phyloP scores from a whole-genome alignment of 2,329 filamentous ascomycete species.

The Cryphonectria nitschkei region DNA sequence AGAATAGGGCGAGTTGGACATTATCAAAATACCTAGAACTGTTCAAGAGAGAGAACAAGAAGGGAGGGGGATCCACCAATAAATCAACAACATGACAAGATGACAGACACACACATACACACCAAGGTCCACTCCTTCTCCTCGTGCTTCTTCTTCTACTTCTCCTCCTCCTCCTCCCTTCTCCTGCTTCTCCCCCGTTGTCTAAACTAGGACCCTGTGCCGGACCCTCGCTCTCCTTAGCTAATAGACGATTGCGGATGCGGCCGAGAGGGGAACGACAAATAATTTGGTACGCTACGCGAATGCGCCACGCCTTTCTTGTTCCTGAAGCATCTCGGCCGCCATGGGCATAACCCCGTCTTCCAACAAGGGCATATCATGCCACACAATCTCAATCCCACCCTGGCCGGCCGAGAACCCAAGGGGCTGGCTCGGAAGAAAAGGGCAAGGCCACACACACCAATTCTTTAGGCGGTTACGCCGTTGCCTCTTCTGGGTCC shows the following conservation, averaged over 20 bases:
- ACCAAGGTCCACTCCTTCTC: not conserved
- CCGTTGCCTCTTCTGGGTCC: not conserved
- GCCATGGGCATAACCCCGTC: not conserved
- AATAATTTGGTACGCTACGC: not conserved
- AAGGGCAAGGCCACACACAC: not conserved
- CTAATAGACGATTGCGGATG: not conserved
- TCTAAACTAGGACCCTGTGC: not conserved
- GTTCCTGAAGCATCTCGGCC: constrained; percentile 1
- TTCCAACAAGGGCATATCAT: not conserved
- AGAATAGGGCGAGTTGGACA: not conserved
- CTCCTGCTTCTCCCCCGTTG: not conserved
- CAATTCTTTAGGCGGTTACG: not conserved
- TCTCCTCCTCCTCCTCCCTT: not conserved
- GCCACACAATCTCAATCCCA: not conserved
- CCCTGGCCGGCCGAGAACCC: not conserved
- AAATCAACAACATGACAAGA: not conserved
- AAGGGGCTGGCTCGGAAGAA: not conserved
- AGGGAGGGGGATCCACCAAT: constrained; percentile 2
- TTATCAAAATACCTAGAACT: not conserved
- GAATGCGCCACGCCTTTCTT: not conserved
- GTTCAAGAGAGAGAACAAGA: not conserved
- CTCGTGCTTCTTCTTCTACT: not conserved
- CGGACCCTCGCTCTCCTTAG: not conserved
- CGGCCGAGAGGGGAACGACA: not conserved
- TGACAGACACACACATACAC: not conserved